Conservation (phyloP, 1,139 yeast genomes). For the Wickerhamiella infanticola region DNA sequence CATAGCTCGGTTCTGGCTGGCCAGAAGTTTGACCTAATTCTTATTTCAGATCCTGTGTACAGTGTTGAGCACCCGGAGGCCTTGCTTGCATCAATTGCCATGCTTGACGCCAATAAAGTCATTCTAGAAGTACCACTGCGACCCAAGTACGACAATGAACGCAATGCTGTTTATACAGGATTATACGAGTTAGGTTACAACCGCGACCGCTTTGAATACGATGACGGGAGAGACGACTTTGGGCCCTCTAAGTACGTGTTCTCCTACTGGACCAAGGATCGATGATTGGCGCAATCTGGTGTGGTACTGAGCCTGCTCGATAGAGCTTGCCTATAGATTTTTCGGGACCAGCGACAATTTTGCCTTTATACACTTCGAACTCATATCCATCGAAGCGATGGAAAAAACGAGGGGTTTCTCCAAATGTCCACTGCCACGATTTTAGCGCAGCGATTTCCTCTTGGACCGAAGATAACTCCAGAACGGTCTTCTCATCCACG, state of each 20-base stretch:
- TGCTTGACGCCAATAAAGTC: constrained; percentile 20
- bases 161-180: constrained; percentile 43
- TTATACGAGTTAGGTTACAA: constrained; percentile 26
- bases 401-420: constrained; percentile 51
- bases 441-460: constrained; percentile 32
- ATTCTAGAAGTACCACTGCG: constrained; percentile 67
- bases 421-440: constrained; percentile 59
- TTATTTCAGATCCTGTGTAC: constrained; percentile 80
- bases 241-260: constrained; percentile 46
- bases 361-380: constrained; percentile 33
- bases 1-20: constrained; percentile 8
- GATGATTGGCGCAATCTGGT: constrained; percentile 20
- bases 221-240: constrained; percentile 72
- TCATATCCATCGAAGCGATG: constrained; percentile 29
- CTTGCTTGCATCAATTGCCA: constrained; percentile 43
- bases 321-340: constrained; percentile 19
- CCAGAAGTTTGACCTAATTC: constrained; percentile 37
- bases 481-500: constrained; percentile 1
- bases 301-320: constrained; percentile 22
- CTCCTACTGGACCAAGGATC: constrained; percentile 9
- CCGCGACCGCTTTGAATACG: constrained; percentile 24
- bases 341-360: constrained; percentile 17
- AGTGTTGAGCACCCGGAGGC: constrained; percentile 65
- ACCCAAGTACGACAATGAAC: constrained; percentile 45
- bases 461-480: constrained; percentile 27